Evolutionary conservation across 208 protist genomes (phyloP).

Genomic region (Crithidia expoeki): DNA sequence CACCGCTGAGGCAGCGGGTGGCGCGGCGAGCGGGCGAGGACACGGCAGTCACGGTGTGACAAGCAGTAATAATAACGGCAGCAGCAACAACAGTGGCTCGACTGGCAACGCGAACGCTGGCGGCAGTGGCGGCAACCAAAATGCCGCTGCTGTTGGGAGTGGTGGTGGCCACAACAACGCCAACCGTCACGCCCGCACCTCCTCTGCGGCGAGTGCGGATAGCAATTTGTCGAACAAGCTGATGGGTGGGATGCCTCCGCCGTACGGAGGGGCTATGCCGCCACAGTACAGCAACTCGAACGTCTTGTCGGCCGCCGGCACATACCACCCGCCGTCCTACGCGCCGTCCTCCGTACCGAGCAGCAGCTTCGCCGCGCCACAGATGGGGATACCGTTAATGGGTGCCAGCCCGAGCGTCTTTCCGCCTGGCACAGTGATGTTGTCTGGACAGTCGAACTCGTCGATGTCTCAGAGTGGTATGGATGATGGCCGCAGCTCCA

Average conservation of each 20-base stretch:
- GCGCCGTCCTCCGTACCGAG: constrained; percentile 19
- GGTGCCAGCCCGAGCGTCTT: constrained; percentile 7
- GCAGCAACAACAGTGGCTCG: background rate
- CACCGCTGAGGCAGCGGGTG: too few relatives aligned
- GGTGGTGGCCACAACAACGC: background rate
- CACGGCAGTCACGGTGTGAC: background rate
- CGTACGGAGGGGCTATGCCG: constrained; percentile 22
- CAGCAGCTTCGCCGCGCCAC: constrained; percentile 3
- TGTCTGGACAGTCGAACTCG: constrained; percentile 20
- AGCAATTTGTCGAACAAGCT: constrained; percentile 26
- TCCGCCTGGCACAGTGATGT: background rate
- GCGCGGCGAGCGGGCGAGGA: background rate
- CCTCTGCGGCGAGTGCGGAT: constrained; percentile 20
- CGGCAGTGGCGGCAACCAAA: constrained; percentile 6
- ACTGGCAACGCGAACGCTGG: background rate
- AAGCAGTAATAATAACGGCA: background rate
- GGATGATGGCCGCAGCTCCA: constrained; percentile 20
- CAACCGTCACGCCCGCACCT: constrained; percentile 15
- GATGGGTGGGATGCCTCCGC: constrained; percentile 23
- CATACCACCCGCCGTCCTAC: constrained; percentile 19
- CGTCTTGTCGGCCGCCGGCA: background rate
- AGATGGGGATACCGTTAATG: constrained; percentile 12
- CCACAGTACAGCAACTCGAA: constrained; percentile 21
- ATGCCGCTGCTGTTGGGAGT: background rate
- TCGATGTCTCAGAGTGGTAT: constrained; percentile 2